Base-by-base conservation (phyloP, 805 yeast species). In the Ogataea pini region DNA sequence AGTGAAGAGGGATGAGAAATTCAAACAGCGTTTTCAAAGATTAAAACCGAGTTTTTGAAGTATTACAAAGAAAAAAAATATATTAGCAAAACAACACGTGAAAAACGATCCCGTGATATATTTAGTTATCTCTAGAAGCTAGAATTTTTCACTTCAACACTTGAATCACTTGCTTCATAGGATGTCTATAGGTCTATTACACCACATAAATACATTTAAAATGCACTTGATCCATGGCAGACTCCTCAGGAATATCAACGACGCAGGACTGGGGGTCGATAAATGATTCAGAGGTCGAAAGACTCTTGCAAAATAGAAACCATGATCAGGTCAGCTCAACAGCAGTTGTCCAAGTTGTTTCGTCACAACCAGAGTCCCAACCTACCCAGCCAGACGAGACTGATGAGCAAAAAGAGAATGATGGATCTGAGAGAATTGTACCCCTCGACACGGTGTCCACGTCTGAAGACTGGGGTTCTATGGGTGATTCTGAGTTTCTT, bases 401-500 rank as follows among this genome's bases (percentile, higher is more conserved):
- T 18, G 19, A 16, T n/a, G 36, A 28, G 5, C 4, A 8, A 3
- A 22, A 8, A n/a, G 16, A n/a, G 14, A 4, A 5, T 8, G 25
- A 22, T 8, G 25, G 8, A 6, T 22, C 25, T 22, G 7, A 8
- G 25, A 5, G n/a, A n/a, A n/a, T n/a, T n/a, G n/a, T 8, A 22
- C 25, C 25, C 5, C 7, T 22, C 5, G 25, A 22, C 5, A 22
- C 25, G 25, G 29, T 14, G n/a, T 41, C 36, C 2, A 25, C 42
- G 5, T 36, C 47, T 8, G 56, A 57, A 13, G 62, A 60, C 31
- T 65, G 70, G 70, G 63, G 70, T 2, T 70, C 75, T 0, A 60
- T 73, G 57, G 68, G 56, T 12, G 74, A 73, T 53, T 63, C 68
- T 1, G 70, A 71, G 52, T 64, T 73, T 25, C 58, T 73, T 9